Base-by-base conservation (phyloP, 352 stramenopile species). In the Pythium rishiriense region DNA sequence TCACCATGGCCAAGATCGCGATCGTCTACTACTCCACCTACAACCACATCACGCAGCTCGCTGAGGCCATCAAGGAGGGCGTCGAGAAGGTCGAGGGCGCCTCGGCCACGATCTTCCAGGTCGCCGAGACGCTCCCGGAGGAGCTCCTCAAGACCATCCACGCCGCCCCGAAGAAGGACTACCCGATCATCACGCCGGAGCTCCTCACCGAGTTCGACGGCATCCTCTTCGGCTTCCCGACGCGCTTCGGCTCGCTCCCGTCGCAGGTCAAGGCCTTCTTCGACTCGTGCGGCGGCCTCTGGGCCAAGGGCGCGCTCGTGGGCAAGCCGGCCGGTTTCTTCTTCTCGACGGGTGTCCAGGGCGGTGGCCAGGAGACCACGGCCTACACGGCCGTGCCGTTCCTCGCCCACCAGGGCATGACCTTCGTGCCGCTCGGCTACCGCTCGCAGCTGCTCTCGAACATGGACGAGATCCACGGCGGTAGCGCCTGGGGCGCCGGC, bases 231-330 rank as follows among this genome's bases (percentile, higher is more conserved):
- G 90, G 90, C 46, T 70, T 97, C 60, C 79, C 82, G 21, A 95
- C 87, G 35, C 82, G 90, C 26, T 97, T 91, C 63, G 89, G 89
- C 67, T 83, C 83, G 58, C 42, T 89, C 37, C 75, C 82, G 21
- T 84, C 93, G 17, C 93, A 98, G 76, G 76, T 98, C 31, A 97
- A 97, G 84, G 72, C 80, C n/a, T 78, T 97, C 28, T 91, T 96
- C 41, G 91, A 98, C 75, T 66, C 80, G 17, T 93, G 75, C 26
- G 91, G 91, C n/a, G 71, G 73, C 7, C 83, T 97, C 21, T 98
- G 91, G 92, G 69, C 81, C 47, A 64, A 60, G n/a, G 91, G 92
- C 43, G 82, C 67, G 2, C 78, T 98, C 19, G 73, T 92, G 3
- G 89, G 88, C 62, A 98, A 98, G 74, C 80, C 93, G 0, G 85